Percentiles rank a stretch among this genome's conserved stretches.
Conservation (phyloP, 495 filamentous ascomycete genomes). For the Friedmanniomyces simplex region DNA sequence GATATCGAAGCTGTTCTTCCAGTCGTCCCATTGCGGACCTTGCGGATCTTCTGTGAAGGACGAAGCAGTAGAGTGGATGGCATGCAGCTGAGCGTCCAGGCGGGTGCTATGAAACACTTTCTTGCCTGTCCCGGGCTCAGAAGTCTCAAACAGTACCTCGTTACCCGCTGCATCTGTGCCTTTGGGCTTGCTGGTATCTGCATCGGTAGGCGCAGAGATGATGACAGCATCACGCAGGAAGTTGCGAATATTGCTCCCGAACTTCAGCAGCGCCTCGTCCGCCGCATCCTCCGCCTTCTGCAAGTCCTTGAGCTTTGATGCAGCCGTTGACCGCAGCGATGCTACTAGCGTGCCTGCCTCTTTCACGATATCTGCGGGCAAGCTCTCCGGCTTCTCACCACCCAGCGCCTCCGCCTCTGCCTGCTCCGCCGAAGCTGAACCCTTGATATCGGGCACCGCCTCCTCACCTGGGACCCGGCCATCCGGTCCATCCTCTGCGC, state of each 20-base stretch:
- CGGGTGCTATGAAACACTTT: slow-evolving; percentile 85
- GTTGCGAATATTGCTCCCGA: slow-evolving; percentile 81
- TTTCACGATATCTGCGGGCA: slow-evolving; percentile 38
- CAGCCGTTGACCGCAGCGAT: slow-evolving; percentile 71
- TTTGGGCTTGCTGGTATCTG: slow-evolving; percentile 22
- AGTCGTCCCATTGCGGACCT: slow-evolving; percentile 62
- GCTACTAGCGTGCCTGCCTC: slow-evolving; percentile 71
- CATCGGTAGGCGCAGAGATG: slow-evolving; percentile 40
- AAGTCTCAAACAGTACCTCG: slow-evolving; percentile 76
- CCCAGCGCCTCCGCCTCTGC: slow-evolving; percentile 31
- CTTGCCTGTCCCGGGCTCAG: slow-evolving; percentile 70
- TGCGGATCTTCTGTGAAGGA: slow-evolving; percentile 77
- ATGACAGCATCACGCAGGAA: slow-evolving; percentile 87
- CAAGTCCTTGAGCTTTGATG: slow-evolving; percentile 78
- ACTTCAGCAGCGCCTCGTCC: slow-evolving; percentile 88
- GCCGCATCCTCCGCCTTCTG: slow-evolving; percentile 94
- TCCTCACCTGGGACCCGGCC: slow-evolving; percentile 20
- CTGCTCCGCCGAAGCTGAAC: slow-evolving; percentile 16
- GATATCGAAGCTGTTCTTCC: slow-evolving; percentile 65
- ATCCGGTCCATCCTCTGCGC: slow-evolving; percentile 32
- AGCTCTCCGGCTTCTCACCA: slow-evolving; percentile 36
- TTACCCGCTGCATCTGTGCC: slow-evolving; percentile 6
- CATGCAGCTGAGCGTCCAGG: slow-evolving; percentile 91
- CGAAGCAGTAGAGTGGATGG: slow-evolving; percentile 76
- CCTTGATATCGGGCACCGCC: slow-evolving; percentile 10